phyloP scores from a whole-genome alignment of 2,329 filamentous ascomycete species.

The Alternaria arbusti region DNA sequence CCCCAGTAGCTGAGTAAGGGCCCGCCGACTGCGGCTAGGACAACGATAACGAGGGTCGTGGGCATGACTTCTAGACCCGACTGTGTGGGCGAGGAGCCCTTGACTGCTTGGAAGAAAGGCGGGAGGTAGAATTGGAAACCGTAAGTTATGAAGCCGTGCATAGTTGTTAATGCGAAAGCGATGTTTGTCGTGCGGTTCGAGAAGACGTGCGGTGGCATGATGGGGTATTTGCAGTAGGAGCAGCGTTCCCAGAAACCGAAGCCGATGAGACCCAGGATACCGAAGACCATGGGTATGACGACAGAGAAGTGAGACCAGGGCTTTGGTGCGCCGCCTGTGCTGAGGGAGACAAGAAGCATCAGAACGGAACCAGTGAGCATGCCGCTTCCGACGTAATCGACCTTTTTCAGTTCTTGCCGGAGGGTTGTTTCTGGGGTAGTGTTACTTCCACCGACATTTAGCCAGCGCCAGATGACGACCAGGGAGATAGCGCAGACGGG shows the following conservation, averaged over 20 bases:
- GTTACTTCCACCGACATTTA: slow-evolving; percentile 35
- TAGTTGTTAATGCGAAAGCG: slow-evolving; percentile 44
- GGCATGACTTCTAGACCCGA: slow-evolving; percentile 40
- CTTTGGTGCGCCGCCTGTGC: slow-evolving; percentile 52
- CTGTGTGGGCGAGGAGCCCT: slow-evolving; percentile 23
- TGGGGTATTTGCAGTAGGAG: slow-evolving; percentile 37
- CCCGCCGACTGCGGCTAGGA: slow-evolving; percentile 29
- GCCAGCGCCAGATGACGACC: slow-evolving; percentile 34
- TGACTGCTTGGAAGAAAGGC: slow-evolving; percentile 39
- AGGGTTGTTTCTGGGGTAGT: slow-evolving; percentile 18
- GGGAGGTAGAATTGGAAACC: slow-evolving; percentile 38
- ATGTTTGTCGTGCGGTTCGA: slow-evolving; percentile 50
- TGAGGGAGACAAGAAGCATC: slow-evolving; percentile 54
- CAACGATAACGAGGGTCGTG: slow-evolving; percentile 30
- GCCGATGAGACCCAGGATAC: slow-evolving; percentile 48
- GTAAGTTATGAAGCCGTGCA: slow-evolving; percentile 38
- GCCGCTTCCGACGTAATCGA: slow-evolving; percentile 55
- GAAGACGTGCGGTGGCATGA: slow-evolving; percentile 56
- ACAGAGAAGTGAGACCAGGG: slow-evolving; percentile 52
- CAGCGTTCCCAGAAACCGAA: slow-evolving; percentile 51
- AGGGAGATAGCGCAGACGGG: slow-evolving; percentile 40
- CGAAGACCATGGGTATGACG: slow-evolving; percentile 54
- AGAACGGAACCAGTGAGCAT: slow-evolving; percentile 52
- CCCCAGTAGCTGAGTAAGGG: slow-evolving; percentile 29
- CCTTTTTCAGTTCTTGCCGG: slow-evolving; percentile 23